Conservation (phyloP, 352 stramenopile genomes). For the Phytopythium chamaehyphon region DNA sequence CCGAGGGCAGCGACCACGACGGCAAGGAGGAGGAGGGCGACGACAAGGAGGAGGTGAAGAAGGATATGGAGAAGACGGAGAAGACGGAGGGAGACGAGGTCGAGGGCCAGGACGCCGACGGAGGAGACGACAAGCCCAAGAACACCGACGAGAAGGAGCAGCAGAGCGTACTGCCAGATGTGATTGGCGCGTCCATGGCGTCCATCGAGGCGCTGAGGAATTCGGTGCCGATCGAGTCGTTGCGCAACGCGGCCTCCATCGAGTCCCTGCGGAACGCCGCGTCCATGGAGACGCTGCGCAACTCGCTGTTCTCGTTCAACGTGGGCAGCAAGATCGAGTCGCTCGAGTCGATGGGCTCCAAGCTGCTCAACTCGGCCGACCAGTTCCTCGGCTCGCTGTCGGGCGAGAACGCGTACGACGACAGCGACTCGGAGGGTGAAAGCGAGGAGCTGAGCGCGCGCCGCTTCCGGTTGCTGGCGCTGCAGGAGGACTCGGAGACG, state of each 20-base stretch:
- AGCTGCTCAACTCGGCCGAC: constrained; percentile 67
- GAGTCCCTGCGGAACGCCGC: constrained; percentile 1
- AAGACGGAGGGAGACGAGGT: constrained; percentile 3
- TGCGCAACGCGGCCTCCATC: constrained; percentile 1
- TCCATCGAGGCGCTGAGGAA: not conserved
- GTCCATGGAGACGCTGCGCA: constrained; percentile 15
- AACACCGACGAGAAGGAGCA: not conserved
- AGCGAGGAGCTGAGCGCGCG: constrained; percentile 33
- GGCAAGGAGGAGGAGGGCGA: constrained; percentile 6
- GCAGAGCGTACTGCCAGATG: not conserved
- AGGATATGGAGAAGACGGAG: constrained; percentile 6
- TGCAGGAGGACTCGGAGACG: constrained; percentile 64
- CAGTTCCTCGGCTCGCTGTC: constrained; percentile 50
- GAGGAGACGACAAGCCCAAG: constrained; percentile 7
- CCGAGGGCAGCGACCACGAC: constrained; percentile 14
- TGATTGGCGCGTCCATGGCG: not conserved
- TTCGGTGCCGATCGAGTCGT: not conserved
- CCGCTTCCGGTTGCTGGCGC: constrained; percentile 49
- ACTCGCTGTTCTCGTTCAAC: constrained; percentile 60
- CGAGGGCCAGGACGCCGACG: constrained; percentile 8
- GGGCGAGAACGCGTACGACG: constrained; percentile 21
- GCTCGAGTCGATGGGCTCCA: constrained; percentile 57
- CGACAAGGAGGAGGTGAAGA: constrained; percentile 6
- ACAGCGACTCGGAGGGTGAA: constrained; percentile 26
- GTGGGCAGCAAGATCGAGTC: constrained; percentile 31